phyloP scores from a whole-genome alignment of 208 protist species.

The Leishmania mexicana region DNA sequence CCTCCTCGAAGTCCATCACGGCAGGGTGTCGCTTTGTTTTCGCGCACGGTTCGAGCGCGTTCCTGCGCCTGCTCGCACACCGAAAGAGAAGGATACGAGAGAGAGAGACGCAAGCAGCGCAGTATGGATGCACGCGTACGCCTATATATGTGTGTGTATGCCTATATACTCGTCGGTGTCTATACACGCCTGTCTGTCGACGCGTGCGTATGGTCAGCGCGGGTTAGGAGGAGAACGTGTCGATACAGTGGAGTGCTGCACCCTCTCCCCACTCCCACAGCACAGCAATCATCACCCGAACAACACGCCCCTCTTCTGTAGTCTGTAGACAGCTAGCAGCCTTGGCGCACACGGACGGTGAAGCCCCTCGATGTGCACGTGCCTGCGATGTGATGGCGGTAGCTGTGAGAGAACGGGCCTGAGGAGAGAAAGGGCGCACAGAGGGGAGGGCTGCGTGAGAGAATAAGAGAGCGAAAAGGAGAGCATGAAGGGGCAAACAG shows the following conservation, averaged over 20 bases:
- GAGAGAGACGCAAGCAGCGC: not conserved
- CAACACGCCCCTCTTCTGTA: too few relatives aligned
- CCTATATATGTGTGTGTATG: conserved; percentile 8
- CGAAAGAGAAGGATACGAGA: not conserved
- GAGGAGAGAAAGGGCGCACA: not conserved
- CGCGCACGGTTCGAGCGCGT: not conserved
- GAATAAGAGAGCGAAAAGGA: not conserved
- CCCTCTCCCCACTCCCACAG: not conserved
- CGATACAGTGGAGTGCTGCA: not conserved
- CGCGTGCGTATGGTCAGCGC: not conserved
- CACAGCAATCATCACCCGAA: too few relatives aligned
- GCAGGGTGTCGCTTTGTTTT: not conserved
- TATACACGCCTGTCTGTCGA: too few relatives aligned
- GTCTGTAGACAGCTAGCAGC: too few relatives aligned
- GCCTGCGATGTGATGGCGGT: too few relatives aligned
- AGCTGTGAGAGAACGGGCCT: too few relatives aligned
- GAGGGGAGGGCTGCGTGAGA: not conserved
- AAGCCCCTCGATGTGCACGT: too few relatives aligned
- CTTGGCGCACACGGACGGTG: too few relatives aligned
- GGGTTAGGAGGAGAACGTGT: not conserved
- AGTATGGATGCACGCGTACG: conserved; percentile 4
- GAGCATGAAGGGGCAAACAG: not conserved
- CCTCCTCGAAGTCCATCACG: conserved; percentile 32
- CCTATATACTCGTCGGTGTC: not conserved
- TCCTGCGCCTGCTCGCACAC: not conserved